Percentiles rank a stretch among this genome's conserved stretches.
Evolutionary conservation across 176 grass and related monocot genomes (phyloP).

Genomic region (Eleusine indica): DNA sequence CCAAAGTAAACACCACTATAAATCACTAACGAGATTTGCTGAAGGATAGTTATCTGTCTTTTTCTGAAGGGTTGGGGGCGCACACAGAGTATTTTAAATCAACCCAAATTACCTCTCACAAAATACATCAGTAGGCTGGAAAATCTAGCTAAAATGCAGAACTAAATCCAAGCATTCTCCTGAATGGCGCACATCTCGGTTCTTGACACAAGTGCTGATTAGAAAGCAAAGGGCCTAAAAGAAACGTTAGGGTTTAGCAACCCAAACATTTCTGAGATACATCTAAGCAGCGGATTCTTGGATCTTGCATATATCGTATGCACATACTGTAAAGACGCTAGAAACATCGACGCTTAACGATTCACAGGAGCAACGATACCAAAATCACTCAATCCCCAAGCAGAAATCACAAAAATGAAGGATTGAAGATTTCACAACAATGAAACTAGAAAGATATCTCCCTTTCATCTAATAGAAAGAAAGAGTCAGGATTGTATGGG

Average conservation of each 20-base stretch:
- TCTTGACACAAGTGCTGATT: neutral
- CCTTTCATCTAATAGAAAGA: neutral
- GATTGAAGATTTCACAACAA: neutral
- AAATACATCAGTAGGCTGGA: neutral
- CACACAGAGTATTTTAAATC: neutral
- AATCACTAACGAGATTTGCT: neutral
- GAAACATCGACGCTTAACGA: neutral
- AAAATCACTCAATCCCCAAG: too few species aligned
- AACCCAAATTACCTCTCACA: neutral
- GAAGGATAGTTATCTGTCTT: neutral
- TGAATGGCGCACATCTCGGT: neutral
- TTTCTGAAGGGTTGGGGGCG: neutral
- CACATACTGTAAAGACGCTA: neutral
- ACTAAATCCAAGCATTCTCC: neutral
- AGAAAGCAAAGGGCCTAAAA: neutral
- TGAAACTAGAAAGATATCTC: neutral
- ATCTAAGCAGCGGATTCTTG: neutral
- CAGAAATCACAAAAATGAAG: conserved; percentile 17
- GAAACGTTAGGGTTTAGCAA: conserved; percentile 7
- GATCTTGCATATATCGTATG: neutral
- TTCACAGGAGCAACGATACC: neutral
- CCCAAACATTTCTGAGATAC: neutral
- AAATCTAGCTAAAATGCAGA: neutral
- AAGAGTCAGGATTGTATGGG: neutral
- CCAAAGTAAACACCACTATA: neutral